Evolutionary conservation across 2,329 filamentous ascomycete genomes (phyloP).

Genomic region (Ceratocystis harringtonii): DNA sequence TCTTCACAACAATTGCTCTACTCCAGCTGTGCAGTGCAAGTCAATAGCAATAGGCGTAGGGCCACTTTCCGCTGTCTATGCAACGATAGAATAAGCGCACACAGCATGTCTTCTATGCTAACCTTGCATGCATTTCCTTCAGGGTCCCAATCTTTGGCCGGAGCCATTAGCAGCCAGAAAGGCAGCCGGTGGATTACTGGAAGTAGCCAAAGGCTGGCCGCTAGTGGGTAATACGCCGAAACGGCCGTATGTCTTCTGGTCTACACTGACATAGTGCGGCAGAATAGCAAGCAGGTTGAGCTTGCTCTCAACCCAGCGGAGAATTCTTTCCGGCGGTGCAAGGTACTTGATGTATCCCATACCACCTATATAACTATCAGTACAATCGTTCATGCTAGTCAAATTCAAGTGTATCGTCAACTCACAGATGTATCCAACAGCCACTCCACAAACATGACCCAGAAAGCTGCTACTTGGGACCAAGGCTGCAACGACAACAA

Average conservation of each 20-base stretch:
- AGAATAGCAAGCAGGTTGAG: slow-evolving; percentile 70
- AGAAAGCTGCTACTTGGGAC: slow-evolving; percentile 70
- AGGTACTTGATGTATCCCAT: slow-evolving; percentile 80
- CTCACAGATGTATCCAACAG: slow-evolving; percentile 74
- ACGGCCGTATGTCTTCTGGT: slow-evolving; percentile 88
- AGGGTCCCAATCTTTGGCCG: slow-evolving; percentile 56
- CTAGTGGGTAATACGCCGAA: slow-evolving; percentile 70
- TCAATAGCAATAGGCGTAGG: too few species aligned
- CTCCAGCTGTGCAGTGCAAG: background rate
- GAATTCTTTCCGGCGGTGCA: slow-evolving; percentile 72
- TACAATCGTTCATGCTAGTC: background rate
- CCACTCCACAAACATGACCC: slow-evolving; percentile 73
- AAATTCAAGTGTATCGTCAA: slow-evolving; percentile 17
- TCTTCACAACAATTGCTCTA: background rate
- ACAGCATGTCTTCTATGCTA: background rate
- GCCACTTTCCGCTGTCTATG: too few species aligned
- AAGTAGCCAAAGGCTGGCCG: slow-evolving; percentile 25
- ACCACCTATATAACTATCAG: slow-evolving; percentile 41
- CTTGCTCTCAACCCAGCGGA: slow-evolving; percentile 79
- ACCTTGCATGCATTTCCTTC: slow-evolving; percentile 22
- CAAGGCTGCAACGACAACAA: slow-evolving; percentile 59
- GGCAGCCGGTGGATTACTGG: slow-evolving; percentile 34
- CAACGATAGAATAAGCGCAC: background rate
- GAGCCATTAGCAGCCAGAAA: slow-evolving; percentile 38
- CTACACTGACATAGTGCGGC: slow-evolving; percentile 84